These are phyloP conservation scores for Candida parachauliodes DNA, from an alignment of 805 yeast genomes.

Conservation along the genomic window DNA sequence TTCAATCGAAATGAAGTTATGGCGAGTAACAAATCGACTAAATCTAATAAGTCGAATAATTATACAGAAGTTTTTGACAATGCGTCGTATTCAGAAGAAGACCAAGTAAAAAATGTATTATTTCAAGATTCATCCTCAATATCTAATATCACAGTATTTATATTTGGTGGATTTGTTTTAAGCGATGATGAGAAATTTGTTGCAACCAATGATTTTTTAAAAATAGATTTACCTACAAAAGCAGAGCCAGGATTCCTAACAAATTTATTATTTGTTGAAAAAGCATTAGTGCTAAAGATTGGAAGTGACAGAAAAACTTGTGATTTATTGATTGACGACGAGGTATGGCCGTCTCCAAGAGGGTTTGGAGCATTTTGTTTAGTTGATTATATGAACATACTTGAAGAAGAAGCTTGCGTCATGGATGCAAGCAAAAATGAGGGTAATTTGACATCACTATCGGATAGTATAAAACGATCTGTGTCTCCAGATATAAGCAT, in stretches of 20 bases:
- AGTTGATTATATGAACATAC: constrained; percentile 17
- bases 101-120: constrained; percentile 1
- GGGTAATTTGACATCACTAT: not conserved
- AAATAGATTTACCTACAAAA: constrained; percentile 29
- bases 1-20: not conserved
- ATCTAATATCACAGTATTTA: constrained; percentile 24
- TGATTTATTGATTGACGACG: constrained; percentile 7
- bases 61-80: constrained; percentile 4
- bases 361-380: constrained; percentile 37
- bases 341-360: constrained; percentile 32
- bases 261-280: constrained; percentile 9
- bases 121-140: constrained; percentile 11
- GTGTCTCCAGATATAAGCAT: constrained; percentile 1
- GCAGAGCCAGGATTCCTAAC: constrained; percentile 12
- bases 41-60: not conserved
- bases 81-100: constrained; percentile 2
- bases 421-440: constrained; percentile 3
- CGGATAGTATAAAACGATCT: not conserved
- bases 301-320: constrained; percentile 7
- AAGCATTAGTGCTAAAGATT: constrained; percentile 17
- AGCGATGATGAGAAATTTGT: constrained; percentile 17
- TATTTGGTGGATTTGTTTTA: constrained; percentile 39
- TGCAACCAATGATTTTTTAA: constrained; percentile 32
- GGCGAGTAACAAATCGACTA: not conserved
- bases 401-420: constrained; percentile 3